A percentile compares a stretch with the other conserved stretches of the same genome.
Evolutionary conservation across 2,329 filamentous ascomycete genomes (phyloP).

Genomic region (Amauroascus niger): DNA sequence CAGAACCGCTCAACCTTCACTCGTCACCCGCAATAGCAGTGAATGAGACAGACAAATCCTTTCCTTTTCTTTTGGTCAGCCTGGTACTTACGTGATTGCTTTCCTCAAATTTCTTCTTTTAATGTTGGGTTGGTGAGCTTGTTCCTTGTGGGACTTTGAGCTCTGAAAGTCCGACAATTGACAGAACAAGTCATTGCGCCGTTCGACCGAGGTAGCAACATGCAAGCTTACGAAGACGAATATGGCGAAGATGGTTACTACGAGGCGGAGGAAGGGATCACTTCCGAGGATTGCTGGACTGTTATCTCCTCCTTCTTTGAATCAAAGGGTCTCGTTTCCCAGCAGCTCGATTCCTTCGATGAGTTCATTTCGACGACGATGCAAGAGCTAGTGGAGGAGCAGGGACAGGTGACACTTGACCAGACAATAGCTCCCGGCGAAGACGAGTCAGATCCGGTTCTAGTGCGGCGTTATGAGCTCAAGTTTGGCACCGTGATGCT

Average conservation of each 20-base stretch:
- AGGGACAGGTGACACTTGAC: conserved; percentile 83
- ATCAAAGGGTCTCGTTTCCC: conserved; percentile 85
- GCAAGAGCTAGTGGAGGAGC: conserved; percentile 87
- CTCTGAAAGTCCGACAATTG: conserved; percentile 1
- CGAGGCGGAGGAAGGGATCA: conserved; percentile 64
- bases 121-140: conserved; percentile 5
- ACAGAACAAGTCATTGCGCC: not conserved
- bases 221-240: conserved; percentile 47
- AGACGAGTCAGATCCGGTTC: conserved; percentile 64
- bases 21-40: not conserved
- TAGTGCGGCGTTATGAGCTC: conserved; percentile 86
- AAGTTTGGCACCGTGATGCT: conserved; percentile 87
- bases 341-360: conserved; percentile 97
- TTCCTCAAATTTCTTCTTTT: not conserved
- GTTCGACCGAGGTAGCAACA: not conserved
- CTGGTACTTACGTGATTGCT: not conserved
- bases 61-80: not conserved
- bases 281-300: conserved; percentile 95
- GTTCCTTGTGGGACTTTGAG: conserved; percentile 1
- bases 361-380: conserved; percentile 92
- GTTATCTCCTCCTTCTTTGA: conserved; percentile 98
- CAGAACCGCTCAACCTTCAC: not conserved
- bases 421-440: conserved; percentile 72
- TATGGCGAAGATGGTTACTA: conserved; percentile 62
- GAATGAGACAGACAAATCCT: not conserved